These are phyloP conservation scores for Microdochium trichocladiopsis DNA, from an alignment of 2,329 filamentous ascomycete genomes.

Conservation along the genomic window DNA sequence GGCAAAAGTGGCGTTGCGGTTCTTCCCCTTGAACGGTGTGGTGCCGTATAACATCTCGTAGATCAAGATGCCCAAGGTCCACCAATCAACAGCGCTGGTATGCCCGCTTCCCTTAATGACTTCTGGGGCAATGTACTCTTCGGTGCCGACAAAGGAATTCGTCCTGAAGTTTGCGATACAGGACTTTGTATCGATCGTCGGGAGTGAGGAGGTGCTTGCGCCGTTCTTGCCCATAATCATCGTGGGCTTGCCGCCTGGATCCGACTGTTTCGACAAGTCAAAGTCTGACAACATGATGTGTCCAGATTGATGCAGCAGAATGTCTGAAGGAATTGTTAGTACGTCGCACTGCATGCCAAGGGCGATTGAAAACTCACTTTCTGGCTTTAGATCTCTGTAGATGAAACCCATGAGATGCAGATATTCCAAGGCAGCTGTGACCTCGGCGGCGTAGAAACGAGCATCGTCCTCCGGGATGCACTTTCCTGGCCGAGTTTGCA, in stretches of 20 bases:
- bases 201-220: slow-evolving; percentile 76
- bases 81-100: slow-evolving; percentile 98
- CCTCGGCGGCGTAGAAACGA: slow-evolving; percentile 94
- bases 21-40: slow-evolving; percentile 99
- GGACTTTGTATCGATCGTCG: slow-evolving; percentile 97
- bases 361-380: slow-evolving; percentile 62
- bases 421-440: slow-evolving; percentile 93
- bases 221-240: slow-evolving; percentile 95
- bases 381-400: slow-evolving; percentile 94
- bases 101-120: slow-evolving; percentile 98
- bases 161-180: slow-evolving; percentile 98
- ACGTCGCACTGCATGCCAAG: too few species aligned
- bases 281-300: slow-evolving; percentile 99
- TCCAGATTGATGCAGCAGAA: slow-evolving; percentile 95
- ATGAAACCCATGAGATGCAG: slow-evolving; percentile 99
- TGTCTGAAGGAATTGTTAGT: slow-evolving; percentile 63
- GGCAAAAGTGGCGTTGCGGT: slow-evolving; percentile 94
- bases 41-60: slow-evolving; percentile 99
- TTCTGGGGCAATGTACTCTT: slow-evolving; percentile 98
- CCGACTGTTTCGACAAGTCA: slow-evolving; percentile 95
- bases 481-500: slow-evolving; percentile 95
- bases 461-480: slow-evolving; percentile 96
- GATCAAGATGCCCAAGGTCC: slow-evolving; percentile 93
- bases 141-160: slow-evolving; percentile 96
- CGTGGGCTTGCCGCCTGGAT: slow-evolving; percentile 88